Evolutionary conservation across 192 early-diverging fungal genomes (phyloP), one percentile per base, ranked within the genome.

Genomic region (Radiomyces spectabilis): DNA sequence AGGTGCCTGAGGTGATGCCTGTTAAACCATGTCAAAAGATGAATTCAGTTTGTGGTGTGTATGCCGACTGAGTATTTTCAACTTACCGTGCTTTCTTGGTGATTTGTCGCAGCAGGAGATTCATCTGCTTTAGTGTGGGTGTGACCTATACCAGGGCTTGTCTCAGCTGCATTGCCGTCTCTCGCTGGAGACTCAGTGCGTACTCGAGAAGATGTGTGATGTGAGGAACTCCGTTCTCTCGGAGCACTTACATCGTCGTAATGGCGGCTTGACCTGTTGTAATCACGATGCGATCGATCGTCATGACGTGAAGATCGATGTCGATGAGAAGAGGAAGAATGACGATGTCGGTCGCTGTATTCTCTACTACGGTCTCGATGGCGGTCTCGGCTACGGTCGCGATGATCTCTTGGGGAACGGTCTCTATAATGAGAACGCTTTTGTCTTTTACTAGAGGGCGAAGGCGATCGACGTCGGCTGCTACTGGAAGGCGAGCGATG

Each of bases 301-400:
- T 68, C 49, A 52, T 53, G 49, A 49, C 62, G 54, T 7, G 62
- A 57, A 42, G 54, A 57, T 34, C 53, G 48, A 16, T 65, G 39
- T 32, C 55, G 63, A 35, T 18, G 33, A 42, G 41, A 49, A 7
- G 62, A 57, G 19, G 53, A 55, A 12, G 56, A 53, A 29, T 67
- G 41, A 34, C 59, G 40, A 22, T 70, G 54, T 33, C 58, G 63
- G 24, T 79, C 69, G 25, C 66, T 52, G 26, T 69, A 61, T 13
- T 77, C 80, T 50, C 69, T 57, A 41, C 71, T 55, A 30, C 78
- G 63, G 1, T 83, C 79, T 16, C 60, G 51, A 9, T 79, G 77
- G 16, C 58, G 53, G 19, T 16, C 25, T 29, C 63, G 21, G 15
- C 47, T 50, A 53, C 53, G 31, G 46, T 53, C 51, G 57, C 29